Percentiles rank a stretch among this genome's conserved stretches.
phyloP scores from a whole-genome alignment of 1,284 basidiomycete species.

The Malassezia pachydermatis region DNA sequence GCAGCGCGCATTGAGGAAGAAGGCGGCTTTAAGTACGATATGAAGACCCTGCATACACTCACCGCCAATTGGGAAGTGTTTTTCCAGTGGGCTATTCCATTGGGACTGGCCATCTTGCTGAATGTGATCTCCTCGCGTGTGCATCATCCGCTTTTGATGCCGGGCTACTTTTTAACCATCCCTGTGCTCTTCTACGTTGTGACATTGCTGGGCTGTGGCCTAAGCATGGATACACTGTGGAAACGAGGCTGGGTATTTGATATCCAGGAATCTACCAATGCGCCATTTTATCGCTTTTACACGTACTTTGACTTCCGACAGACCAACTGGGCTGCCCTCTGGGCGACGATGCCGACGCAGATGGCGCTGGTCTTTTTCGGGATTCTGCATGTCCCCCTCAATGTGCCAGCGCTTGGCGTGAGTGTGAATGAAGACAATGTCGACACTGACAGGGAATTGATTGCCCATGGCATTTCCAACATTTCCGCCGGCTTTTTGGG shows the following conservation, averaged over 20 bases:
- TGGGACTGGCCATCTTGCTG: constrained; percentile 66
- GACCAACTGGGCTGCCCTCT: constrained; percentile 40
- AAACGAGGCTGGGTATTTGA: constrained; percentile 79
- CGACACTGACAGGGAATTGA: constrained; percentile 82
- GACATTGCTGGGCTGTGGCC: constrained; percentile 56
- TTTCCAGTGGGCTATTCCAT: constrained; percentile 64
- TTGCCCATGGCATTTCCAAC: constrained; percentile 88
- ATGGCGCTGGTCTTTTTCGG: constrained; percentile 68
- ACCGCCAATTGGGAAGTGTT: constrained; percentile 54
- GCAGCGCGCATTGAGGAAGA: constrained; percentile 67
- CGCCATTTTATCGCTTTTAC: constrained; percentile 46
- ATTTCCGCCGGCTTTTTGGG: constrained; percentile 68
- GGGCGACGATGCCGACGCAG: constrained; percentile 50
- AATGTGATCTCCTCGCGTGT: constrained; percentile 69
- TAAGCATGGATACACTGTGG: constrained; percentile 60
- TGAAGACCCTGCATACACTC: constrained; percentile 56
- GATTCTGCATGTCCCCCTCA: constrained; percentile 66
- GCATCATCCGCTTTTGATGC: constrained; percentile 84
- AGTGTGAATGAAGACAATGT: constrained; percentile 78
- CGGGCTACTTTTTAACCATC: constrained; percentile 72
- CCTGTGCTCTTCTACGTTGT: constrained; percentile 75
- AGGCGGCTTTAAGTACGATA: constrained; percentile 63
- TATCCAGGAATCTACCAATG: constrained; percentile 51
- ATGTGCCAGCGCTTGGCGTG: constrained; percentile 81
- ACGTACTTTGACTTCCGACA: constrained; percentile 45